These are phyloP conservation scores for Paratinospora sagittata DNA, from an alignment of 164 flowering plant genomes.

Conservation along the genomic window DNA sequence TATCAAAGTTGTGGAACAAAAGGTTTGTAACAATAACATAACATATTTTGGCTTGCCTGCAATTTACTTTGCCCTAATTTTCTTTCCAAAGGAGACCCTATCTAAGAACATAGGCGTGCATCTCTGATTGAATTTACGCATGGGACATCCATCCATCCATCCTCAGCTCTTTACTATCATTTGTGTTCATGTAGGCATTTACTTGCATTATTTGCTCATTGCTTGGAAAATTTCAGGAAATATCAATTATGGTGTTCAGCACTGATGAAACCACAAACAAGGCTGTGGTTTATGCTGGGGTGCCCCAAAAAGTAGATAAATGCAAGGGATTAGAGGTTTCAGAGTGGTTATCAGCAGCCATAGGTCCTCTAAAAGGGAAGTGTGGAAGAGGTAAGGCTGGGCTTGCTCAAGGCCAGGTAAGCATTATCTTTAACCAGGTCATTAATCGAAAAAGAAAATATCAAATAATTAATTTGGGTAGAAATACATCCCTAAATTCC, in stretches of 20 bases:
- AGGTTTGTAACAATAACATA: slow-evolving; percentile 31
- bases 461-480: too few relatives aligned
- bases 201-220: background rate
- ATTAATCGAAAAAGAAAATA: too few relatives aligned
- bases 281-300: slow-evolving; percentile 92
- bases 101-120: too few relatives aligned
- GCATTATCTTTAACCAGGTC: slow-evolving; percentile 7
- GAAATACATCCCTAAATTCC: too few relatives aligned
- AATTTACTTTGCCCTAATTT: background rate
- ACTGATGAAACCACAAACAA: slow-evolving; percentile 70
- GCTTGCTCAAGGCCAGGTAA: slow-evolving; percentile 91
- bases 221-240: slow-evolving; percentile 40
- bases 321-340: slow-evolving; percentile 50
- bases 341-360: slow-evolving; percentile 73
- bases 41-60: background rate
- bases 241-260: slow-evolving; percentile 80
- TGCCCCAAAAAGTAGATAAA: slow-evolving; percentile 47
- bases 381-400: slow-evolving; percentile 88
- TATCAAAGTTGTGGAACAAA: slow-evolving; percentile 52
- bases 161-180: background rate
- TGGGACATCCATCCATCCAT: background rate
- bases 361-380: slow-evolving; percentile 71
- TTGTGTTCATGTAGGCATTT: background rate
- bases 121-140: too few relatives aligned
- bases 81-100: background rate